phyloP scores from a whole-genome alignment of 2,329 filamentous ascomycete genomes.

The Penicillium sp. region DNA sequence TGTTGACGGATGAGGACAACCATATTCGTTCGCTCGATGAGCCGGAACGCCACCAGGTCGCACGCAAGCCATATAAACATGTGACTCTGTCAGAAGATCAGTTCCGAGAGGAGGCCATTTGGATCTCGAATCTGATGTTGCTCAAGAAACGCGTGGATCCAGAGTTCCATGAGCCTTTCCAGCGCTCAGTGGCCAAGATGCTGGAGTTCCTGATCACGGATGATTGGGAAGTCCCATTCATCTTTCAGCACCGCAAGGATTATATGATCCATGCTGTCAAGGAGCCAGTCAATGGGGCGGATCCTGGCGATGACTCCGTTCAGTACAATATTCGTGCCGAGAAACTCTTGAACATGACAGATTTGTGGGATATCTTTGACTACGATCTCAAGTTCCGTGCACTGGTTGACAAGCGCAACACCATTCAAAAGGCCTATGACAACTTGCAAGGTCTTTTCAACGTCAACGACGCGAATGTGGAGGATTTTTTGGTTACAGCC shows the following conservation, averaged over 20 bases:
- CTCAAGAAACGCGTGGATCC: slow-evolving; percentile 74
- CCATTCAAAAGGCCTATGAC: slow-evolving; percentile 74
- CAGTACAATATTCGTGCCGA: slow-evolving; percentile 74
- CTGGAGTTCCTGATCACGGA: slow-evolving; percentile 93
- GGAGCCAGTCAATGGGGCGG: slow-evolving; percentile 58
- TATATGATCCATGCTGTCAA: slow-evolving; percentile 90
- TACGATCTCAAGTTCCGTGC: slow-evolving; percentile 93
- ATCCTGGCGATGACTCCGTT: slow-evolving; percentile 64
- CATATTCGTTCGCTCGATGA: slow-evolving; percentile 82
- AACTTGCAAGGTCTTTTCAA: slow-evolving; percentile 66
- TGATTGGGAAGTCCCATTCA: slow-evolving; percentile 92
- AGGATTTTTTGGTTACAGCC: slow-evolving; percentile 76
- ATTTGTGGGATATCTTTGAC: slow-evolving; percentile 93
- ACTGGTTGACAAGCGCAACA: slow-evolving; percentile 84
- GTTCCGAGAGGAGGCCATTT: slow-evolving; percentile 82
- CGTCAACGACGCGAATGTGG: slow-evolving; percentile 70
- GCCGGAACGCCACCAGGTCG: slow-evolving; percentile 90
- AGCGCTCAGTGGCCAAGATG: slow-evolving; percentile 84
- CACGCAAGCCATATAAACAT: slow-evolving; percentile 82
- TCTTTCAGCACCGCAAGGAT: slow-evolving; percentile 97
- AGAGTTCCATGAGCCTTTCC: slow-evolving; percentile 77
- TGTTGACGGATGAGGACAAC: slow-evolving; percentile 94
- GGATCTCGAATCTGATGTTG: slow-evolving; percentile 88
- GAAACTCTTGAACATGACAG: slow-evolving; percentile 85
- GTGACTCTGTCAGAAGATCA: slow-evolving; percentile 77